phyloP scores from a whole-genome alignment of 2,329 filamentous ascomycete species.

The Xylariales sp. region DNA sequence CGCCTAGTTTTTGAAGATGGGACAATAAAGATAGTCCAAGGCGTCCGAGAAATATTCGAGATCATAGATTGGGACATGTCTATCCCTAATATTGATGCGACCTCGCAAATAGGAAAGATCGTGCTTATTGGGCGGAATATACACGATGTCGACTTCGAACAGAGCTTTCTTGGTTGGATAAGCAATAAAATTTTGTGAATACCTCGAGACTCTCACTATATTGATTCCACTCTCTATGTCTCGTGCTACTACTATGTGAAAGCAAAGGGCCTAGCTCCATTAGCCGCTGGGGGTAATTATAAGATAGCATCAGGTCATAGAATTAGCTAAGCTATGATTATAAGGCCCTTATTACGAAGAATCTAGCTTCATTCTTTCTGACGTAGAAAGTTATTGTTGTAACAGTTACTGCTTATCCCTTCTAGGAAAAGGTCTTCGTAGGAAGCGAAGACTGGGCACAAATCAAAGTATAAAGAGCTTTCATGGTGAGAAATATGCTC shows the following conservation, averaged over 20 bases:
- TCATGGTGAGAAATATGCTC: too few species aligned
- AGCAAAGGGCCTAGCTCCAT: not conserved
- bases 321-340: not conserved
- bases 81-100: conserved; percentile 38
- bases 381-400: not conserved
- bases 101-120: conserved; percentile 63
- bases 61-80: conserved; percentile 71
- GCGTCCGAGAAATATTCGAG: conserved; percentile 93
- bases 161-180: conserved; percentile 50
- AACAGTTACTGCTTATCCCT: too few species aligned
- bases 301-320: too few species aligned
- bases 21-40: conserved; percentile 82
- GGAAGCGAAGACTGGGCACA: not conserved
- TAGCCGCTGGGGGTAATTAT: too few species aligned
- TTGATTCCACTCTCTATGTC: not conserved
- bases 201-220: not conserved
- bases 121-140: conserved; percentile 72
- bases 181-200: conserved; percentile 11
- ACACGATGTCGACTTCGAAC: conserved; percentile 62
- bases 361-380: not conserved
- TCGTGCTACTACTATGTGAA: not conserved
- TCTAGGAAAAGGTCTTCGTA: not conserved
- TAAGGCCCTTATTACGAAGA: not conserved
- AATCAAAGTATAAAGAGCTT: conserved; percentile 8
- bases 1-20: conserved; percentile 75